Conservation (phyloP, 345 rosid species). For the Dovyalis caffra region DNA sequence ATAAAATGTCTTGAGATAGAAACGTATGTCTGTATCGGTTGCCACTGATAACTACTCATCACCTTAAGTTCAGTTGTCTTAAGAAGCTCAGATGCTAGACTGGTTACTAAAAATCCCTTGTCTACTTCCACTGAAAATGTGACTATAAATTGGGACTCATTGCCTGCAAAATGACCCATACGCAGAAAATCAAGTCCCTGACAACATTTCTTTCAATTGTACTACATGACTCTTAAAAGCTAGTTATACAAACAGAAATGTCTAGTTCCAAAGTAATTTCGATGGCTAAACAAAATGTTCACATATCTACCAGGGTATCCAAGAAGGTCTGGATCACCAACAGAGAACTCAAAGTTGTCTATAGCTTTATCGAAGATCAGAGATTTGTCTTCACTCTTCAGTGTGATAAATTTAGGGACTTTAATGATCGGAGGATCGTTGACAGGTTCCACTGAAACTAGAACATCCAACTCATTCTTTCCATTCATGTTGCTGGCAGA, state of each 20-base stretch:
- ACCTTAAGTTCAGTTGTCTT: conserved; percentile 75
- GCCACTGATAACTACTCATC: conserved; percentile 61
- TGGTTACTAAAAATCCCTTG: conserved; percentile 61
- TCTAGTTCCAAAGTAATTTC: not conserved
- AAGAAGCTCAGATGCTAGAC: conserved; percentile 67
- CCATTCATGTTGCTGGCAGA: conserved; percentile 77
- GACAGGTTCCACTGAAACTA: conserved; percentile 55
- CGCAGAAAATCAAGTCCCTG: not conserved
- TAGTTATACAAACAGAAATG: no score
- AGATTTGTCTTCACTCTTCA: conserved; percentile 47
- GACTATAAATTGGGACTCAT: conserved; percentile 48
- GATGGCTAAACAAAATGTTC: not conserved
- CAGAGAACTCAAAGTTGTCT: conserved; percentile 62
- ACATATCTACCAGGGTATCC: conserved; percentile 61
- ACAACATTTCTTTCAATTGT: not conserved
- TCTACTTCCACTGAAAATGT: conserved; percentile 75
- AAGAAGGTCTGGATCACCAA: conserved; percentile 80
- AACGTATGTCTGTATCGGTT: conserved; percentile 82
- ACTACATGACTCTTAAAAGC: no score
- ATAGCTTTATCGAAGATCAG: conserved; percentile 45
- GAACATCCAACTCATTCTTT: conserved; percentile 55
- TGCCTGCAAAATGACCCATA: conserved; percentile 45
- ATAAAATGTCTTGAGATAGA: conserved; percentile 68
- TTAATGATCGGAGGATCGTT: conserved; percentile 80
- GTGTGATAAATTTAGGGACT: conserved; percentile 50